These are phyloP conservation scores for Aspergillus panamensis DNA, from an alignment of 495 filamentous ascomycete species.

Conservation along the genomic window DNA sequence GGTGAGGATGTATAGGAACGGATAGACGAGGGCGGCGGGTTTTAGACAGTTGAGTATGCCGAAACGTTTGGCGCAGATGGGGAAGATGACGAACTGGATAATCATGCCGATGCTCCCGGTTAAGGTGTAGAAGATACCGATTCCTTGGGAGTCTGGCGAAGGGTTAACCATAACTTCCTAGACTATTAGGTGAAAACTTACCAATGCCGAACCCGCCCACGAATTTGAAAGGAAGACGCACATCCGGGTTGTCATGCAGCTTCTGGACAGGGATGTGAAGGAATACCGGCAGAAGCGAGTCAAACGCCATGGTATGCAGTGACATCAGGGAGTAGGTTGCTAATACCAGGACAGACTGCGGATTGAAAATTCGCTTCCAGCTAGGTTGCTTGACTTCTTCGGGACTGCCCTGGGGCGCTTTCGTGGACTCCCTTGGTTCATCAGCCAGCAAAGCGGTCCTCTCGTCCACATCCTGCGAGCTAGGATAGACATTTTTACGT, in stretches of 20 bases:
- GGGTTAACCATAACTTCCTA: background rate
- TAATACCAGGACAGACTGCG: slow-evolving; percentile 73
- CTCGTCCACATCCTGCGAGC: slow-evolving; percentile 36
- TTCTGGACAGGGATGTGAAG: slow-evolving; percentile 66
- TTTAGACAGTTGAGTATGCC: slow-evolving; percentile 70
- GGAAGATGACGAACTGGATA: slow-evolving; percentile 78
- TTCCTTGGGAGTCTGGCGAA: slow-evolving; percentile 53
- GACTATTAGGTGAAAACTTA: slow-evolving; percentile 17
- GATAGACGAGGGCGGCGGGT: slow-evolving; percentile 56
- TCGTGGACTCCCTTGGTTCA: slow-evolving; percentile 8
- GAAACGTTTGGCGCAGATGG: slow-evolving; percentile 59
- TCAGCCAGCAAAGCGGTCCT: slow-evolving; percentile 33
- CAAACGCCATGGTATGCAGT: slow-evolving; percentile 71
- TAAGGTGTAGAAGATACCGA: slow-evolving; percentile 72
- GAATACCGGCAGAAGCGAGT: slow-evolving; percentile 78
- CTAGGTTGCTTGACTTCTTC: slow-evolving; percentile 38
- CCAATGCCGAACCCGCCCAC: slow-evolving; percentile 70
- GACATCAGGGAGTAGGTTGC: slow-evolving; percentile 71
- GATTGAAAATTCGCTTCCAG: slow-evolving; percentile 65
- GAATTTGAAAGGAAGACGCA: slow-evolving; percentile 72
- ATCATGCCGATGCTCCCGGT: slow-evolving; percentile 70
- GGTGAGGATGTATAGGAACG: slow-evolving; percentile 66
- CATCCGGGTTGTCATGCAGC: slow-evolving; percentile 51
- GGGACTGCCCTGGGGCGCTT: slow-evolving; percentile 8
- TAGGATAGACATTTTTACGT: slow-evolving; percentile 16